Evolutionary conservation across 2,329 filamentous ascomycete species (phyloP), one percentile per base, ranked within the genome.

Genomic region (Cladorrhinum sp.): DNA sequence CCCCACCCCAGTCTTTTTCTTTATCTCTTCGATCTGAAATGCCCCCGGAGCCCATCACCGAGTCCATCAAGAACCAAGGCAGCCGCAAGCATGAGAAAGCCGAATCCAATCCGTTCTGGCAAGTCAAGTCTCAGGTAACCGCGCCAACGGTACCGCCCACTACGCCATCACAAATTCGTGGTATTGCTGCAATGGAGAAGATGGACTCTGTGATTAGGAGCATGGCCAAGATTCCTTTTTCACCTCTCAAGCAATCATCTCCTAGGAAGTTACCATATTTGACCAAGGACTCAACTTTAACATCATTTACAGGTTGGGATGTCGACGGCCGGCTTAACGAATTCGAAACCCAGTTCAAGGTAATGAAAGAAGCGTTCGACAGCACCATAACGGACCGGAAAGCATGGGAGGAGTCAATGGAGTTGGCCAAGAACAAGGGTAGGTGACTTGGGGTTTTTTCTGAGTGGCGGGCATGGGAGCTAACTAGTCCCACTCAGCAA

Each of bases 341-440:
- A 62, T 88, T 97, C 76, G 91, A 96, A 68, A 79, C 81, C 18
- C 82, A 93, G 69, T 92, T 92, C 71, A 81, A 83, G 52, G 79
- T 83, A 61, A 80, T 98, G 63, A 88, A 89, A 69, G 82, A 88
- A 60, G 87, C 89, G 64, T 85, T 97, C 71, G 85, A 86, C 61
- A 82, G 82, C 29, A 87, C 89, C 22, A 81, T 88, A 10, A 83
- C 82, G 45, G 87, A 91, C 58, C 87, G 85, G 67, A 87, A 84
- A 59, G 83, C 81, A 4, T 79, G 92, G 62, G 91, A 93, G 67
- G 89, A 95, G 64, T 84, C 87, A 0, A 81, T 96, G 50, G 85
- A 88, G 16, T 68, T 90, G 9, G 89, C 90, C 65, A 96, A 93
- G 71, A 82, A 81, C 55, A 85, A 87, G 81, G 85, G 91, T 95